Evolutionary conservation across 225 moss, liverwort and hornwort genomes (phyloP).

Genomic region (Pseudisothecium myosuroides): DNA sequence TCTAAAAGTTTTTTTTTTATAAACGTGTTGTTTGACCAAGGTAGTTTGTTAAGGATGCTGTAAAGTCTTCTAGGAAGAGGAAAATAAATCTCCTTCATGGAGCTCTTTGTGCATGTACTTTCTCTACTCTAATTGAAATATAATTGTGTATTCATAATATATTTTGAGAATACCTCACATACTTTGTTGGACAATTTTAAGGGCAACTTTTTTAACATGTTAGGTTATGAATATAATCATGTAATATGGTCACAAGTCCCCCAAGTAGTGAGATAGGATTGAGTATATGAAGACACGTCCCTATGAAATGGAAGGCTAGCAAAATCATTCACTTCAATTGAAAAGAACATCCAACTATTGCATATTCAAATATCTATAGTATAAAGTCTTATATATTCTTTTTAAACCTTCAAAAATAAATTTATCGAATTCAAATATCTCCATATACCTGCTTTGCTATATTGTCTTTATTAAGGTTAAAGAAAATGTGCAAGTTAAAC

Average conservation of each 20-base stretch:
- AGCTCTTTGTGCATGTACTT: neutral
- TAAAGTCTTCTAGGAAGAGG: neutral
- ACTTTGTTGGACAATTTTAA: neutral
- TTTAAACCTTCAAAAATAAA: too few species aligned
- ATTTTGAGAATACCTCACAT: neutral
- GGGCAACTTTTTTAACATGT: neutral
- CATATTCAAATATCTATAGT: neutral
- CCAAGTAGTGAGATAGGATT: neutral
- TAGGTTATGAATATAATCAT: neutral
- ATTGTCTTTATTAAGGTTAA: neutral
- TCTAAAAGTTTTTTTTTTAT: neutral
- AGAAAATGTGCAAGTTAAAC: neutral
- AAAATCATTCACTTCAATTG: neutral
- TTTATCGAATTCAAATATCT: neutral
- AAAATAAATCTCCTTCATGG: too few species aligned
- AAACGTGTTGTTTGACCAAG: neutral
- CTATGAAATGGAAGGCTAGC: neutral
- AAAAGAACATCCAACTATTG: neutral
- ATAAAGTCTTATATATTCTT: too few species aligned
- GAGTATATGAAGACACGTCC: too few species aligned
- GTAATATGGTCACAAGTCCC: rapidly evolving
- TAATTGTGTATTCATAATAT: too few species aligned
- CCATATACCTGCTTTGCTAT: too few species aligned
- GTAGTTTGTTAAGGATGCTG: neutral
- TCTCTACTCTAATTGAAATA: neutral